phyloP scores from a whole-genome alignment of 1,139 yeast genomes.

The Sugiyamaella japonica region DNA sequence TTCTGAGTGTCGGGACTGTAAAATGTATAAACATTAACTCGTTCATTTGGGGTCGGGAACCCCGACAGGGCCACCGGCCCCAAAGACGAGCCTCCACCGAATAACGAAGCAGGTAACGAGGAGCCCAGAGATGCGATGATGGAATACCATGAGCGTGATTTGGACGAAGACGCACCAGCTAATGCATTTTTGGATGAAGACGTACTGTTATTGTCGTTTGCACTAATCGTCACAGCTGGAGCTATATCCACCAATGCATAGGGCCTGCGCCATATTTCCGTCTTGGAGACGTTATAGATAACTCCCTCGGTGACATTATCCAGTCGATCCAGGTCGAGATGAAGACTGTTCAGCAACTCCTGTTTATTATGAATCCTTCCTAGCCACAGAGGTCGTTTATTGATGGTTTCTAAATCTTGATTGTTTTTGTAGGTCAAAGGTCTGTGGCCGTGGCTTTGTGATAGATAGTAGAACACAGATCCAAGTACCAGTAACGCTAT shows the following conservation, averaged over 20 bases:
- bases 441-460: neutral
- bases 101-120: conserved; percentile 1
- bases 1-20: conserved; percentile 23
- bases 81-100: neutral
- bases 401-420: conserved; percentile 6
- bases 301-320: conserved; percentile 19
- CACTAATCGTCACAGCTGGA: neutral
- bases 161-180: neutral
- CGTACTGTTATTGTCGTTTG: neutral
- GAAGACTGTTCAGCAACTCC: conserved; percentile 10
- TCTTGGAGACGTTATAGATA: conserved; percentile 18
- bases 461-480: neutral
- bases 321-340: conserved; percentile 12
- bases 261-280: conserved; percentile 22
- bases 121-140: conserved; percentile 6
- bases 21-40: conserved; percentile 33
- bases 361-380: conserved; percentile 6
- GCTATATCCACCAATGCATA: conserved; percentile 15
- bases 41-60: conserved; percentile 23
- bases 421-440: neutral
- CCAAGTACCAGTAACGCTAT: neutral
- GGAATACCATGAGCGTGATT: conserved; percentile 6
- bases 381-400: conserved; percentile 15
- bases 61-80: neutral
- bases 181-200: neutral